phyloP scores from a whole-genome alignment of 108 stramenopile species.

The Fragilaria radians region DNA sequence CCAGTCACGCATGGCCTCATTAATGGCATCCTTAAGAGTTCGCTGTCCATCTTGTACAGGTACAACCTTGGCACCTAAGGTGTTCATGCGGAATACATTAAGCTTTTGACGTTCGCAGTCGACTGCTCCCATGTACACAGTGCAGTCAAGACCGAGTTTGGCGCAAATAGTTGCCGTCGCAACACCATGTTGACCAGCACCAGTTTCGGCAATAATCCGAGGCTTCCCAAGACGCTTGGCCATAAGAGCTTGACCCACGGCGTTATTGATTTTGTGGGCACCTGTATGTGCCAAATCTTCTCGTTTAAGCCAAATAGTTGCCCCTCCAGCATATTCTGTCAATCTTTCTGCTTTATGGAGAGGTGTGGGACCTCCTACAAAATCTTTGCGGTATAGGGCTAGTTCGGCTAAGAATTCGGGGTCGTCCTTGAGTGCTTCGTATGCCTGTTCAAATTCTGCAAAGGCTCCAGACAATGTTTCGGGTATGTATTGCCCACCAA shows the following conservation, averaged over 20 bases:
- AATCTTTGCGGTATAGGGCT: slow-evolving; percentile 82
- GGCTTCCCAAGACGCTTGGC: slow-evolving; percentile 94
- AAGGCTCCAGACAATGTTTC: slow-evolving; percentile 96
- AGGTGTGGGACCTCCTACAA: slow-evolving; percentile 92
- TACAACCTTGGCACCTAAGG: slow-evolving; percentile 92
- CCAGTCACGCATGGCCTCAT: slow-evolving; percentile 98
- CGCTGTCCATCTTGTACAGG: slow-evolving; percentile 86
- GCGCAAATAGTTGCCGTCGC: slow-evolving; percentile 97
- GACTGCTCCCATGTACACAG: slow-evolving; percentile 96
- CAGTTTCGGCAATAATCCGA: slow-evolving; percentile 97
- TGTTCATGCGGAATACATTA: slow-evolving; percentile 97
- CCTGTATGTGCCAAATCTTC: slow-evolving; percentile 97
- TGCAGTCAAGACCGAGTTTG: slow-evolving; percentile 90
- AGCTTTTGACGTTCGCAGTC: slow-evolving; percentile 94
- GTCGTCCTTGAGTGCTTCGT: slow-evolving; percentile 79
- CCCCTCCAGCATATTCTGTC: slow-evolving; percentile 85
- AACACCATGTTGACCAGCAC: slow-evolving; percentile 97
- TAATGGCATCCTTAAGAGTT: slow-evolving; percentile 97
- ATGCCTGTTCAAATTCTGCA: slow-evolving; percentile 87
- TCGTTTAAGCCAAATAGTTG: slow-evolving; percentile 93
- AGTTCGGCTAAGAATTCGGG: slow-evolving; percentile 91
- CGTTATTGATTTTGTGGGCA: slow-evolving; percentile 98
- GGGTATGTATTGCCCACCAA: slow-evolving; percentile 98
- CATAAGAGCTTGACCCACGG: slow-evolving; percentile 92
- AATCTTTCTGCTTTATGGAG: slow-evolving; percentile 90